phyloP scores from a whole-genome alignment of 2,329 filamentous ascomycete species.

The Fusarium oxysporum region DNA sequence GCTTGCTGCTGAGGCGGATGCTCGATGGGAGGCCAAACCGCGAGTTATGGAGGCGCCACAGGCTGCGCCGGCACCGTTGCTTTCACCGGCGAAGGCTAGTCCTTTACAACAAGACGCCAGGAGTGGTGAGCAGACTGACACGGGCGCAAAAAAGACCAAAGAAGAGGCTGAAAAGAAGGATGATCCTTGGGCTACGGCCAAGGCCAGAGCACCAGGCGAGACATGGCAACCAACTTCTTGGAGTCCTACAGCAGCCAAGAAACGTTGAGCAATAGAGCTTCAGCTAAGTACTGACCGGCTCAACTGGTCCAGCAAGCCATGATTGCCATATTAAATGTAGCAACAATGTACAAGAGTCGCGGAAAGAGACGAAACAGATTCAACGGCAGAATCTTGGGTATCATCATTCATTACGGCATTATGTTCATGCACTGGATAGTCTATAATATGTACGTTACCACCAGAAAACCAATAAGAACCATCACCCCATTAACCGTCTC shows the following conservation, averaged over 20 bases:
- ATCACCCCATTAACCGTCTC: conserved; percentile 1
- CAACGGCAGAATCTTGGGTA: conserved; percentile 6
- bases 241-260: conserved; percentile 60
- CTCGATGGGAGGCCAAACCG: conserved; percentile 71
- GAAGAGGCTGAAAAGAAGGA: conserved; percentile 38
- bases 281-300: no score
- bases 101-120: conserved; percentile 9
- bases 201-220: conserved; percentile 64
- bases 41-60: conserved; percentile 57
- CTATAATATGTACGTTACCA: conserved; percentile 38
- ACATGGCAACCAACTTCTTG: conserved; percentile 76
- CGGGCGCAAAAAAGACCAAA: conserved; percentile 2
- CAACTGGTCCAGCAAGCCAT: not conserved
- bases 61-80: conserved; percentile 30
- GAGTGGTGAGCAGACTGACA: conserved; percentile 5
- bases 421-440: conserved; percentile 40
- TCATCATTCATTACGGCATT: conserved; percentile 42
- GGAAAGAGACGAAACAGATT: not conserved
- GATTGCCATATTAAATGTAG: conserved; percentile 9
- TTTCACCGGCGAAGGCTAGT: conserved; percentile 20
- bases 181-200: conserved; percentile 70
- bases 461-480: conserved; percentile 1
- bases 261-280: conserved; percentile 30
- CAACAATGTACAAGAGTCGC: conserved; percentile 26
- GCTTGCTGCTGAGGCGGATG: conserved; percentile 71